phyloP scores from a whole-genome alignment of 1,139 yeast genomes.

The Geotrichum aggregatum region DNA sequence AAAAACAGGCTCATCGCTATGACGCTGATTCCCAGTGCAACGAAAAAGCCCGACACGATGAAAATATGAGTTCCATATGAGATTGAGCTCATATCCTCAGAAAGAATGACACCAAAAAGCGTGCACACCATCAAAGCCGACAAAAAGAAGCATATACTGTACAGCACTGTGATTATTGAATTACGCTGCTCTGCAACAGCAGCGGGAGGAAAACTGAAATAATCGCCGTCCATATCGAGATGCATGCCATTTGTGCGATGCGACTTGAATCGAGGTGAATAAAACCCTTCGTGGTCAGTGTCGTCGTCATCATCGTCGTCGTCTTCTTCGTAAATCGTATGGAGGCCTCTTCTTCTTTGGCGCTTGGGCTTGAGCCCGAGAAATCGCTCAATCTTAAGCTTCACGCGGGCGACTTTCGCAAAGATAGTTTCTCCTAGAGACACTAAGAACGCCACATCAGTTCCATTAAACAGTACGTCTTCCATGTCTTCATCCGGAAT shows the following conservation, averaged over 20 bases:
- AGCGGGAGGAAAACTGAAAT: constrained; percentile 7
- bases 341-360: constrained; percentile 20
- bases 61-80: constrained; percentile 30
- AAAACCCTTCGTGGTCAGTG: constrained; percentile 22
- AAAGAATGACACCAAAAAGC: constrained; percentile 45
- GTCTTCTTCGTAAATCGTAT: constrained; percentile 18
- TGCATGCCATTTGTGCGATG: constrained; percentile 11
- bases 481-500: constrained; percentile 35
- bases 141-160: constrained; percentile 43
- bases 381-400: constrained; percentile 29
- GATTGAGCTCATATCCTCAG: constrained; percentile 35
- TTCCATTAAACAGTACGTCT: constrained; percentile 36
- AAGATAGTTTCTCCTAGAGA: constrained; percentile 33
- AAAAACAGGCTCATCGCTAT: constrained; percentile 43
- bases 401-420: constrained; percentile 12
- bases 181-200: constrained; percentile 40
- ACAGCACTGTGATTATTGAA: constrained; percentile 46
- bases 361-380: constrained; percentile 24
- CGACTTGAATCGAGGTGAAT: constrained; percentile 29
- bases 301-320: constrained; percentile 25
- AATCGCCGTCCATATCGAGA: constrained; percentile 9
- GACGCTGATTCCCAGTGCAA: constrained; percentile 40
- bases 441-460: constrained; percentile 35
- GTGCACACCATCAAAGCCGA: constrained; percentile 48
- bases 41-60: constrained; percentile 36